These are phyloP conservation scores for Aspergillus cejpii DNA, from an alignment of 2,329 filamentous ascomycete genomes.

Conservation along the genomic window DNA sequence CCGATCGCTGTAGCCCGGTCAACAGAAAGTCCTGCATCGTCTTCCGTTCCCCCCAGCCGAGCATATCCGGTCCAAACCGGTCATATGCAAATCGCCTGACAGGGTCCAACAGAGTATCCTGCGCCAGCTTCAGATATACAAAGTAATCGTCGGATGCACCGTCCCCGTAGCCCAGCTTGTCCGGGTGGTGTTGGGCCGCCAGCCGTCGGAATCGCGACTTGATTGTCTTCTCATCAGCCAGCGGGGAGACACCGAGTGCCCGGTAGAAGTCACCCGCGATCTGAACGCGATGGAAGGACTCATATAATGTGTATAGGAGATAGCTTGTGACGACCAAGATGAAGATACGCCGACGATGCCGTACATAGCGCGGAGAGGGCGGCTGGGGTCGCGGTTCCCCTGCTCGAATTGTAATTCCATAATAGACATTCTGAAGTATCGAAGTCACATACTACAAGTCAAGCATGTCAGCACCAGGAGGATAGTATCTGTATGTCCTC, in stretches of 20 bases:
- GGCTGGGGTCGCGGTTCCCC: conserved; percentile 68
- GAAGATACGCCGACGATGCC: conserved; percentile 75
- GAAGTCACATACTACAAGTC: conserved; percentile 62
- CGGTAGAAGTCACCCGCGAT: conserved; percentile 69
- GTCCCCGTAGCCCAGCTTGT: conserved; percentile 57
- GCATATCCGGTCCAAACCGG: conserved; percentile 69
- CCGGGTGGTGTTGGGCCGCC: conserved; percentile 65
- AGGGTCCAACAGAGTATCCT: conserved; percentile 73
- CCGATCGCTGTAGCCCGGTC: conserved; percentile 51
- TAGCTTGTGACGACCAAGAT: conserved; percentile 76
- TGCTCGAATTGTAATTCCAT: conserved; percentile 79
- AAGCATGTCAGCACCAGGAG: conserved; percentile 7
- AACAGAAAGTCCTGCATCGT: conserved; percentile 68
- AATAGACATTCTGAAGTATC: conserved; percentile 74
- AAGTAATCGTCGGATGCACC: conserved; percentile 53
- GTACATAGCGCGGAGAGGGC: conserved; percentile 61
- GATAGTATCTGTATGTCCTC: background rate
- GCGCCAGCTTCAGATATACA: conserved; percentile 72
- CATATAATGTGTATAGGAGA: conserved; percentile 85
- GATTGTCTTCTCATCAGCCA: conserved; percentile 66
- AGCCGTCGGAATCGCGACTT: conserved; percentile 80
- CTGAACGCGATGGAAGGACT: conserved; percentile 76
- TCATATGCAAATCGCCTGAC: conserved; percentile 81
- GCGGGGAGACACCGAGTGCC: conserved; percentile 62
- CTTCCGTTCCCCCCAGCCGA: conserved; percentile 49